Conservation (phyloP, 176 grass and related monocot species). For the Aegilops umbellulata region DNA sequence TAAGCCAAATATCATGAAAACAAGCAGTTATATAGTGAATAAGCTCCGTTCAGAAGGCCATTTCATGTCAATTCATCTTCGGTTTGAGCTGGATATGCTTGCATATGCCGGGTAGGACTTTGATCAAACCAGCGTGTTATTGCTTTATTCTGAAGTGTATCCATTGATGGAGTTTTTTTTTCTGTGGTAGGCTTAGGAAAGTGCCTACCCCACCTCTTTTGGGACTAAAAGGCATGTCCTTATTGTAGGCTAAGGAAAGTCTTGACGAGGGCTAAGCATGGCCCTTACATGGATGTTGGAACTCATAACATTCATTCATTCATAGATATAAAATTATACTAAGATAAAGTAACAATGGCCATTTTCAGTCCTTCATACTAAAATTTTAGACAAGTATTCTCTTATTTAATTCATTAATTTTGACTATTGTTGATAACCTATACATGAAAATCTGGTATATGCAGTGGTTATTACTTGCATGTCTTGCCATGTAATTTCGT, state of each 20-base stretch:
- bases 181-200: not conserved
- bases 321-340: not conserved
- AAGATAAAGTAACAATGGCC: not conserved
- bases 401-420: conserved; percentile 2
- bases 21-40: conserved; percentile 87
- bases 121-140: not conserved
- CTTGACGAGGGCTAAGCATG: not conserved
- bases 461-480: not conserved
- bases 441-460: not conserved
- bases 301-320: conserved; percentile 13
- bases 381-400: not conserved
- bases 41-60: conserved; percentile 81
- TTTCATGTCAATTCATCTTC: conserved; percentile 99
- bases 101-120: conserved; percentile 84
- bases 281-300: not conserved
- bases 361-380: conserved; percentile 12
- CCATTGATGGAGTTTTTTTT: not conserved
- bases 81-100: conserved; percentile 99
- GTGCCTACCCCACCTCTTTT: not conserved
- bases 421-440: conserved; percentile 3
- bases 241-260: not conserved
- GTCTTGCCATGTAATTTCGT: conserved; percentile 3
- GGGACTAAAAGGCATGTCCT: not conserved
- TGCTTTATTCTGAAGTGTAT: conserved; percentile 1
- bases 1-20: conserved; percentile 90